Evolutionary conservation across 2,329 filamentous ascomycete genomes (phyloP).

Genomic region (Sporothrix inflata): DNA sequence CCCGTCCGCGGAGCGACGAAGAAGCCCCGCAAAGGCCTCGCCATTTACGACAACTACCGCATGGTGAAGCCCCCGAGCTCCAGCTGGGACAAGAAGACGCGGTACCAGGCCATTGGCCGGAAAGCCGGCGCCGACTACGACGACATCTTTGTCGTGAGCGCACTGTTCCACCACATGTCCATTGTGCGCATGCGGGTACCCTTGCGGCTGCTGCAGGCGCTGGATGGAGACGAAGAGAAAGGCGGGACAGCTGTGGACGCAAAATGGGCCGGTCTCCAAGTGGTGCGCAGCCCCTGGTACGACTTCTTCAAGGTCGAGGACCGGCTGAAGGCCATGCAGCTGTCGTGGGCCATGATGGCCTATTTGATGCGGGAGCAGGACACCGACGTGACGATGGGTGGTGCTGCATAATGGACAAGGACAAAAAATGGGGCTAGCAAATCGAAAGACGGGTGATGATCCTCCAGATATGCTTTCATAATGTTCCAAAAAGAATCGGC

Average conservation of each 20-base stretch:
- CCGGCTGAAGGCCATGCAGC: constrained; percentile 58
- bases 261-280: constrained; percentile 45
- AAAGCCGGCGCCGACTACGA: constrained; percentile 53
- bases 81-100: constrained; percentile 64
- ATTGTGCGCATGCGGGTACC: constrained; percentile 64
- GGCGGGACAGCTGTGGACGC: constrained; percentile 19
- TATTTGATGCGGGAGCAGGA: constrained; percentile 58
- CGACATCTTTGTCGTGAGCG: constrained; percentile 64
- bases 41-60: constrained; percentile 66
- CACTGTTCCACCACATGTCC: constrained; percentile 64
- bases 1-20: constrained; percentile 39
- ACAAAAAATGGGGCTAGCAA: not conserved
- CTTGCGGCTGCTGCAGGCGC: constrained; percentile 53
- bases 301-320: constrained; percentile 61
- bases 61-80: constrained; percentile 61
- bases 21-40: constrained; percentile 58
- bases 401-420: not conserved
- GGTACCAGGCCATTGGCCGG: constrained; percentile 61
- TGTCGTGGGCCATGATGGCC: constrained; percentile 63
- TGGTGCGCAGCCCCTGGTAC: constrained; percentile 64
- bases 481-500: not conserved
- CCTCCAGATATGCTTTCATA: not conserved
- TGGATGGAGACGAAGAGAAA: constrained; percentile 51
- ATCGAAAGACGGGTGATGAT: not conserved
- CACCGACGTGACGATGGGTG: constrained; percentile 27